These are phyloP conservation scores for Psilocybe cyanescens DNA, from an alignment of 768 basidiomycete genomes.

Conservation along the genomic window DNA sequence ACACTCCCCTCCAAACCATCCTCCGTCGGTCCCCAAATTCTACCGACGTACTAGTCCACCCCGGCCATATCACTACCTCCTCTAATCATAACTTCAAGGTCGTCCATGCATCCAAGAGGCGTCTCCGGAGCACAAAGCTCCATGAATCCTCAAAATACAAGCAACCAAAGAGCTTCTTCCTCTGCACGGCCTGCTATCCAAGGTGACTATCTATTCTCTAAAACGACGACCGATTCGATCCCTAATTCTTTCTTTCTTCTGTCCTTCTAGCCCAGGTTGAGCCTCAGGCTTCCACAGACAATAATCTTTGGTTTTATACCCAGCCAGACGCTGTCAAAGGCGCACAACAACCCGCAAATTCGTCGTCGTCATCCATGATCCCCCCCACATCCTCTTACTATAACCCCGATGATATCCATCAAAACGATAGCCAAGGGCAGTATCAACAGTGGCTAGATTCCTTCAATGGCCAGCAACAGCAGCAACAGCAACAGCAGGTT, in stretches of 20 bases:
- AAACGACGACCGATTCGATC: constrained; percentile 3
- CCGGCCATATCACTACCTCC: constrained; percentile 5
- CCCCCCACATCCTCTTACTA: constrained; percentile 58
- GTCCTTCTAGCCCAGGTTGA: constrained; percentile 7
- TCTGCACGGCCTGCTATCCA: constrained; percentile 27
- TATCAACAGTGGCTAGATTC: constrained; percentile 48
- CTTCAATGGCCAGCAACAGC: constrained; percentile 28
- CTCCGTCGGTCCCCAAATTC: constrained; percentile 31
- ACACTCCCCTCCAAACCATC: constrained; percentile 22
- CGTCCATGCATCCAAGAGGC: constrained; percentile 35
- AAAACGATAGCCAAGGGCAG: constrained; percentile 31
- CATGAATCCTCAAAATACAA: constrained; percentile 24
- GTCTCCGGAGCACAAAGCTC: constrained; percentile 33
- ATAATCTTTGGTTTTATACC: constrained; percentile 26
- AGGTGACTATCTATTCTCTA: constrained; percentile 19
- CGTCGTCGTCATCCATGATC: constrained; percentile 50
- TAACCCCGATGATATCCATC: constrained; percentile 43
- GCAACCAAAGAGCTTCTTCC: constrained; percentile 24
- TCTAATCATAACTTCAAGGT: constrained; percentile 24
- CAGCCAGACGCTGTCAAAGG: constrained; percentile 12
- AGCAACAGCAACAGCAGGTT: constrained; percentile 23
- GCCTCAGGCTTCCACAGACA: constrained; percentile 5
- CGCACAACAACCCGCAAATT: constrained; percentile 19
- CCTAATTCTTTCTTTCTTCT: constrained; percentile 15
- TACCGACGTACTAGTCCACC: constrained; percentile 27